Evolutionary conservation across 768 basidiomycete genomes (phyloP).

Genomic region (Strobilomyces echinocephalus): DNA sequence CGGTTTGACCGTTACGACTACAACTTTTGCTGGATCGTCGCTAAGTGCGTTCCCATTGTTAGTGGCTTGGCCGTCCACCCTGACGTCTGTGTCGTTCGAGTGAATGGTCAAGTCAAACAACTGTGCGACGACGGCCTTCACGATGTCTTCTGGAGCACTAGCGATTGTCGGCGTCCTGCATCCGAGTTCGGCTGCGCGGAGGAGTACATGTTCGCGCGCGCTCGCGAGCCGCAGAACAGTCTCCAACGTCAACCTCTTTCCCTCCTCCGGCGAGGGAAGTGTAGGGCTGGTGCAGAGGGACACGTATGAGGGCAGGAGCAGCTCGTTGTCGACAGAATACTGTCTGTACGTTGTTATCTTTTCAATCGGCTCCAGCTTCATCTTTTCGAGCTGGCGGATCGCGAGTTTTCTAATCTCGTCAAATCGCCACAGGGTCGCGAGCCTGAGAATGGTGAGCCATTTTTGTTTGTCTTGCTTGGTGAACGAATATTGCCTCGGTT

Average conservation of each 20-base stretch:
- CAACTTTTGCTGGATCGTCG: too few species aligned
- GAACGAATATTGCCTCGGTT: conserved; percentile 48
- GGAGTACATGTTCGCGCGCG: conserved; percentile 45
- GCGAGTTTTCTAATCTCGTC: conserved; percentile 46
- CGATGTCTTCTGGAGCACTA: conserved; percentile 21
- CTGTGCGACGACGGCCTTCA: conserved; percentile 28
- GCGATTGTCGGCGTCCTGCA: conserved; percentile 26
- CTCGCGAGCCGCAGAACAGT: conserved; percentile 48
- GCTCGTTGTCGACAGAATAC: conserved; percentile 42
- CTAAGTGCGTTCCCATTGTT: background rate
- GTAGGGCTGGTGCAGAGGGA: conserved; percentile 47
- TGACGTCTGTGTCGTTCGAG: conserved; percentile 1
- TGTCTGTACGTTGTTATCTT: conserved; percentile 55
- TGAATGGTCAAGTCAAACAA: conserved; percentile 28
- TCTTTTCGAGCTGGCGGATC: conserved; percentile 50
- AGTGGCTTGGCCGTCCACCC: conserved; percentile 5
- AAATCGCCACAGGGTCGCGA: conserved; percentile 55
- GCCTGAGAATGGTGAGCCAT: conserved; percentile 52
- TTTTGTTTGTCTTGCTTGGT: conserved; percentile 46
- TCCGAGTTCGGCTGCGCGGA: conserved; percentile 32
- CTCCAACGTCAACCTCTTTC: conserved; percentile 51
- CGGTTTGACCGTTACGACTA: background rate
- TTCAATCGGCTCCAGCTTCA: conserved; percentile 43
- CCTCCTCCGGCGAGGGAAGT: conserved; percentile 52
- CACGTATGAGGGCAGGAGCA: conserved; percentile 51